Base-by-base conservation (phyloP, 805 yeast genomes). In the Nakazawaea pomicola region DNA sequence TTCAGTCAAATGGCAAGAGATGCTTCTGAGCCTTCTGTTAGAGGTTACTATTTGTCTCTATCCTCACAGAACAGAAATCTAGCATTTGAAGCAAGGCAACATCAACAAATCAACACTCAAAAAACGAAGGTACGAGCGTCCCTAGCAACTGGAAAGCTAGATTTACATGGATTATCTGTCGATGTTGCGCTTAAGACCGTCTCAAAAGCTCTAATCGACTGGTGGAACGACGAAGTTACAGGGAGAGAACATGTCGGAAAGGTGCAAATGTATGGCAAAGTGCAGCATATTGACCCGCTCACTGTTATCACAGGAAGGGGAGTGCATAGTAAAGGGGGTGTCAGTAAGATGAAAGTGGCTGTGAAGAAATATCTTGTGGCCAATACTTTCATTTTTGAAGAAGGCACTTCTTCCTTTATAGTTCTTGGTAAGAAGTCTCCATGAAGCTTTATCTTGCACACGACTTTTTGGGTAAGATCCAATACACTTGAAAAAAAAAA, bases 241-340 rank as follows among this genome's bases (percentile, higher is more conserved):
- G 54, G 58, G 17, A 53, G 90, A 39, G 70, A 40, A 48, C 59
- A 2, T 40, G 53, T 4, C 60, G 64, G 17, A 23, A 33, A n/a
- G 28, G 11, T 6, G 9, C 31, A 8, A 21, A 16, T 15, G 16
- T 19, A 23, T 6, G 76, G 77, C 0, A 64, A 58, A 4, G 52
- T 65, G 18, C 43, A 57, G 4, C 63, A 65, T 53, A 66, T 74
- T 1, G 62, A 57, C 1, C 72, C 75, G 0, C 50, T 82, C 6
- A 54, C 45, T 1, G 59, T 83, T 0, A 59, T 83, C 10, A 81
- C 91, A 0, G 91, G 93, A 0, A 59, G 86, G 47, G 93, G 93
- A 0, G 51, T 79, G 5, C 93, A 84, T 55, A 79, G 86, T 34
- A 64, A 54, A 1, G 76, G 73, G 4, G 86, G 88, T 0, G 53